These are phyloP conservation scores for Pilaira anomala DNA, from an alignment of 192 early-diverging fungal species.

Conservation along the genomic window DNA sequence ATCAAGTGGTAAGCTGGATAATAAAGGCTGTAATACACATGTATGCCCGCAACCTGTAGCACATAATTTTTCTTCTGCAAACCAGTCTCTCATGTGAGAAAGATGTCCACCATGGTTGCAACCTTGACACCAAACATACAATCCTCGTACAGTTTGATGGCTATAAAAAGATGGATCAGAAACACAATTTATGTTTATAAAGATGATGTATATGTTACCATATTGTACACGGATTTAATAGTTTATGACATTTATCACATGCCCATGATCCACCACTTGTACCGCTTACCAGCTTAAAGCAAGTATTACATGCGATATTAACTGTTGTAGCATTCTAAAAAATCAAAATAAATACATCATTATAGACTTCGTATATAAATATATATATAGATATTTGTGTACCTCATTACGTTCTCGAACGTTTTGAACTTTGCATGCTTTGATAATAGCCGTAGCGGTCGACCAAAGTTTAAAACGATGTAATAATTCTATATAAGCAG, in stretches of 20 bases:
- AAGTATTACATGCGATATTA: conserved; percentile 65
- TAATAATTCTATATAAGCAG: conserved; percentile 68
- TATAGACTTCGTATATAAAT: conserved; percentile 40
- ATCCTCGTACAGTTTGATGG: conserved; percentile 66
- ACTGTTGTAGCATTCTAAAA: conserved; percentile 68
- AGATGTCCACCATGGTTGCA: conserved; percentile 82
- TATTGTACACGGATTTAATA: conserved; percentile 62
- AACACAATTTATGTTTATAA: neutral
- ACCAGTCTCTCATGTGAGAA: conserved; percentile 70
- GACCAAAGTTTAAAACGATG: conserved; percentile 70
- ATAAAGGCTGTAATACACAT: conserved; percentile 44
- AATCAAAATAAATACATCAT: conserved; percentile 36
- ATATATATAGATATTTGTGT: conserved; percentile 53
- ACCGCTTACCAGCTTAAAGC: conserved; percentile 56
- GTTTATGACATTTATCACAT: conserved; percentile 66
- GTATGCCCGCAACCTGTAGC: conserved; percentile 75
- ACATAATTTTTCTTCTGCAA: conserved; percentile 54
- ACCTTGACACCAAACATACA: conserved; percentile 77
- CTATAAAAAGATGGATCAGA: conserved; percentile 32
- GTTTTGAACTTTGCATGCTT: conserved; percentile 44
- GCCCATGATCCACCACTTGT: conserved; percentile 52
- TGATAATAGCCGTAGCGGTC: conserved; percentile 58
- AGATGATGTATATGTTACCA: conserved; percentile 44
- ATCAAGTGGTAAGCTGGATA: neutral
- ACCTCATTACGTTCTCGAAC: conserved; percentile 53